Percentiles rank a stretch among this genome's conserved stretches.
phyloP scores from a whole-genome alignment of 2,329 filamentous ascomycete genomes.

The Setomelanomma holmii region DNA sequence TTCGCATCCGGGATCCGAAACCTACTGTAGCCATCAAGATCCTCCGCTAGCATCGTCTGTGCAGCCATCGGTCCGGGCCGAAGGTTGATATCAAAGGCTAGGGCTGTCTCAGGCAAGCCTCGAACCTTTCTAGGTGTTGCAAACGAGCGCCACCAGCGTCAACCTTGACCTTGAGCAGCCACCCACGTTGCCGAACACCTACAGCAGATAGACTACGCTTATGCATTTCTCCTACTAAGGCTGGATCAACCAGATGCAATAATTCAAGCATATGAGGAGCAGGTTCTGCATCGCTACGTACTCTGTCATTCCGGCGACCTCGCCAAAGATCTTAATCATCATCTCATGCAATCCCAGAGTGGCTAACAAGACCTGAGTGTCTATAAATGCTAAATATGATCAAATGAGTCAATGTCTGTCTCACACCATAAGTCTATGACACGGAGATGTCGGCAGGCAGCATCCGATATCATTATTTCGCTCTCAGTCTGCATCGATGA shows the following conservation, averaged over 20 bases:
- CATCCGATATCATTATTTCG: not conserved
- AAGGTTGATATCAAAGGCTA: not conserved
- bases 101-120: not conserved
- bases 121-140: not conserved
- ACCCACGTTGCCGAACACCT: not conserved
- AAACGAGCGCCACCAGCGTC: constrained; percentile 3
- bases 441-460: not conserved
- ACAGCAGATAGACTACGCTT: not conserved
- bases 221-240: too few species aligned
- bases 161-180: not conserved
- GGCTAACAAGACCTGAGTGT: too few species aligned
- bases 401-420: not conserved
- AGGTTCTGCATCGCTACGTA: too few species aligned
- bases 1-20: too few species aligned
- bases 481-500: not conserved
- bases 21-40: not conserved
- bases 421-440: not conserved
- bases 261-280: too few species aligned
- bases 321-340: too few species aligned
- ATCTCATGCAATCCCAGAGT: too few species aligned
- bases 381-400: too few species aligned
- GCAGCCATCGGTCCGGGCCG: not conserved
- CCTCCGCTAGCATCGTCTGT: not conserved
- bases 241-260: too few species aligned
- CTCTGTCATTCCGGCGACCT: too few species aligned